These are phyloP conservation scores for Metschnikowia drakensbergensis DNA, from an alignment of 805 yeast genomes.

Conservation along the genomic window DNA sequence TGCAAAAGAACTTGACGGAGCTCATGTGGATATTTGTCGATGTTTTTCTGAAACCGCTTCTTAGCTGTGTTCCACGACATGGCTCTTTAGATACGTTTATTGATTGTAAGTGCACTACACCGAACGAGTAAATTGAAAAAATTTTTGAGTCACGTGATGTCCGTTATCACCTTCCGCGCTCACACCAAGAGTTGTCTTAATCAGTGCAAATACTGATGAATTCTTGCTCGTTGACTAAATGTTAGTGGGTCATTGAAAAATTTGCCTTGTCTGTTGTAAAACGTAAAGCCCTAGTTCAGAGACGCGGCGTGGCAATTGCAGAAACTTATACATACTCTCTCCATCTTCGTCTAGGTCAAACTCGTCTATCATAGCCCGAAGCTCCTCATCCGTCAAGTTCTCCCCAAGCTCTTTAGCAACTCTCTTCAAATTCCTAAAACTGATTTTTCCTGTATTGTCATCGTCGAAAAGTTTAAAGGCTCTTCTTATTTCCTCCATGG, in stretches of 20 bases:
- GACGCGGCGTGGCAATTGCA: not conserved
- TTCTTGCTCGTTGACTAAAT: slow-evolving; percentile 72
- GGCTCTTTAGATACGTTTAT: not conserved
- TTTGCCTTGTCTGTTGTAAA: not conserved
- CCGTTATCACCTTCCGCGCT: slow-evolving; percentile 3
- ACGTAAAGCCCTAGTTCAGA: no score
- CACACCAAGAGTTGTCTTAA: slow-evolving; percentile 12
- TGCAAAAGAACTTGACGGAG: slow-evolving; percentile 26
- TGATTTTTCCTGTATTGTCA: slow-evolving; percentile 79
- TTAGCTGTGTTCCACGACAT: slow-evolving; percentile 34
- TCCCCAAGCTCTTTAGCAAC: slow-evolving; percentile 94
- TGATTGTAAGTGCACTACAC: not conserved
- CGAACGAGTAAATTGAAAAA: slow-evolving; percentile 1
- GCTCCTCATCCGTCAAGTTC: slow-evolving; percentile 84
- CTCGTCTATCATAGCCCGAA: slow-evolving; percentile 95
- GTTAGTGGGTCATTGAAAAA: slow-evolving; percentile 24
- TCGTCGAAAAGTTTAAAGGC: slow-evolving; percentile 90
- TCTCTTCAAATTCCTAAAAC: slow-evolving; percentile 74
- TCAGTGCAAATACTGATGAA: slow-evolving; percentile 87
- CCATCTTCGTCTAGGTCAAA: slow-evolving; percentile 97
- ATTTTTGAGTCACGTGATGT: slow-evolving; percentile 13
- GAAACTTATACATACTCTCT: slow-evolving; percentile 51
- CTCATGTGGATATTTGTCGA: slow-evolving; percentile 30
- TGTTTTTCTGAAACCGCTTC: slow-evolving; percentile 35
- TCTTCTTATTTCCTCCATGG: slow-evolving; percentile 83